Evolutionary conservation across 2,329 filamentous ascomycete genomes (phyloP).

Genomic region (Penicillium sp.): DNA sequence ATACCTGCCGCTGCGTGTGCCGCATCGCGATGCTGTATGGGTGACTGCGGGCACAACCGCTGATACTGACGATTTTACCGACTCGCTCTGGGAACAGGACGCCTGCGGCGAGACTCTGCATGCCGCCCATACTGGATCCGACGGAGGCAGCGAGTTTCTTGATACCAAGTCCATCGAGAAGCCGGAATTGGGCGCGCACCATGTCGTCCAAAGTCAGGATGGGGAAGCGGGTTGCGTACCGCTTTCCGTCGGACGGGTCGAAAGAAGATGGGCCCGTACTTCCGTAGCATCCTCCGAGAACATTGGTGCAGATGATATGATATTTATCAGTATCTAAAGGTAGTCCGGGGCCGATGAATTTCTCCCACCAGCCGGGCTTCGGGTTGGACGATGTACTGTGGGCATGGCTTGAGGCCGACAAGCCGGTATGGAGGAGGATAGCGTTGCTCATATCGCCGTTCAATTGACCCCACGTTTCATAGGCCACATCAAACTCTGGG

Average conservation of each 20-base stretch:
- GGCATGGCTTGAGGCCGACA: constrained; percentile 96
- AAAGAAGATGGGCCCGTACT: constrained; percentile 87
- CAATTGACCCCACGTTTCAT: constrained; percentile 85
- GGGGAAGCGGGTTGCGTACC: constrained; percentile 91
- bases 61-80: constrained; percentile 80
- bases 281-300: constrained; percentile 92
- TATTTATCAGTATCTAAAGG: constrained; percentile 89
- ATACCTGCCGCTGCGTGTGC: constrained; percentile 92
- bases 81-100: constrained; percentile 80
- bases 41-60: constrained; percentile 89
- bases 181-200: constrained; percentile 90
- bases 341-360: constrained; percentile 85
- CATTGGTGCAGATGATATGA: constrained; percentile 93
- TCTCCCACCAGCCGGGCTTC: constrained; percentile 97
- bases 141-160: constrained; percentile 83
- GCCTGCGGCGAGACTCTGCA: constrained; percentile 90
- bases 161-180: constrained; percentile 78
- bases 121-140: constrained; percentile 95
- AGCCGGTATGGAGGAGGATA: constrained; percentile 86
- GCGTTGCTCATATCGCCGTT: constrained; percentile 81
- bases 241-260: constrained; percentile 82
- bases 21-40: constrained; percentile 99
- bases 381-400: constrained; percentile 85
- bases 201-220: constrained; percentile 96
- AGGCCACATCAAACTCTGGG: constrained; percentile 81